phyloP scores from a whole-genome alignment of 257 asterid species.

The Capsicum pubescens region DNA sequence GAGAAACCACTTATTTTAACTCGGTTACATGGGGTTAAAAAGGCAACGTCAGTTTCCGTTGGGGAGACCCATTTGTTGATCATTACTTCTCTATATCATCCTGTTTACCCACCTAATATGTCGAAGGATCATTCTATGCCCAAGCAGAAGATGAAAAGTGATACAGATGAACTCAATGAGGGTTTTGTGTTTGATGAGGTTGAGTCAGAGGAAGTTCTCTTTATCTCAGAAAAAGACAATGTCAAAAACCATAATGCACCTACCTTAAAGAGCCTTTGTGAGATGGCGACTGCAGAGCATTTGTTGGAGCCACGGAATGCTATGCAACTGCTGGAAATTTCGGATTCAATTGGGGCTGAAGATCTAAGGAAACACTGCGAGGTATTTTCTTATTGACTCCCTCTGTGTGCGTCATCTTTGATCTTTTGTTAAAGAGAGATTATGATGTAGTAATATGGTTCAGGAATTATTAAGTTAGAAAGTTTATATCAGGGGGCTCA shows the following conservation, averaged over 20 bases:
- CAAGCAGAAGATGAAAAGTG: constrained; percentile 43
- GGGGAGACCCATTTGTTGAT: constrained; percentile 93
- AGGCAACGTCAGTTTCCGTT: constrained; percentile 88
- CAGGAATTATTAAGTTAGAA: not conserved
- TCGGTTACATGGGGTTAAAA: constrained; percentile 90
- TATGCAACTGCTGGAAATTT: constrained; percentile 83
- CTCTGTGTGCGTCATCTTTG: not conserved
- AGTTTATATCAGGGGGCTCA: not conserved
- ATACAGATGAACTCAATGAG: constrained; percentile 62
- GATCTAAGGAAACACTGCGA: constrained; percentile 77
- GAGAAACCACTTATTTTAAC: constrained; percentile 61
- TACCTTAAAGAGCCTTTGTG: constrained; percentile 85
- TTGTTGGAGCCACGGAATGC: constrained; percentile 92
- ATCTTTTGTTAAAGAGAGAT: not conserved
- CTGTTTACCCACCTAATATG: constrained; percentile 52
- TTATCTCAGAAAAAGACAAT: constrained; percentile 46
- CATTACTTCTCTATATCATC: constrained; percentile 86
- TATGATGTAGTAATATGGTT: constrained; percentile 16
- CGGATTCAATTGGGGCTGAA: constrained; percentile 86
- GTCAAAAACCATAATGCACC: constrained; percentile 48
- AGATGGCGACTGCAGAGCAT: constrained; percentile 78
- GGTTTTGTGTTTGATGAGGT: constrained; percentile 69
- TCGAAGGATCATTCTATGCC: constrained; percentile 41
- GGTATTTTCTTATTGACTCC: constrained; percentile 49
- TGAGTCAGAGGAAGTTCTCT: constrained; percentile 50